Percentiles rank a stretch among this genome's conserved stretches.
phyloP scores from a whole-genome alignment of 345 rosid genomes.

The Mallotus nudiflorus region DNA sequence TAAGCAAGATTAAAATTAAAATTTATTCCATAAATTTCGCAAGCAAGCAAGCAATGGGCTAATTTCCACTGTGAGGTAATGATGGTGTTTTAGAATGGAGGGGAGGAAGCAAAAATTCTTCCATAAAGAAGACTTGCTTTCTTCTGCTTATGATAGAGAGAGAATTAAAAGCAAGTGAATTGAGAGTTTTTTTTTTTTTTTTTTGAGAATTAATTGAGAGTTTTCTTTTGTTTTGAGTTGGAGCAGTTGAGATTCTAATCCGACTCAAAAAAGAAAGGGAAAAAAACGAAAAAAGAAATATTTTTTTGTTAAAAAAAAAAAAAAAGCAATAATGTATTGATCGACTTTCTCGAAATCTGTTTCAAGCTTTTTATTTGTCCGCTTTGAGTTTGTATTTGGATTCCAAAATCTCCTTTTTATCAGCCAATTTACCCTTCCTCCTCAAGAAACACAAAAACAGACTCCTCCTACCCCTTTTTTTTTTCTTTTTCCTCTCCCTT shows the following conservation, averaged over 20 bases:
- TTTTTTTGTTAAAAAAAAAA: constrained; percentile 20
- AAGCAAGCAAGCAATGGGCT: constrained; percentile 25
- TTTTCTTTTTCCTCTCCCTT: not conserved
- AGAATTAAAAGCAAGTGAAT: not conserved
- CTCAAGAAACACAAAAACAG: not conserved
- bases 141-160: constrained; percentile 5
- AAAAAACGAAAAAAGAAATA: constrained; percentile 16
- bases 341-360: constrained; percentile 48
- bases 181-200: too few relatives aligned
- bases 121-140: constrained; percentile 19
- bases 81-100: constrained; percentile 8
- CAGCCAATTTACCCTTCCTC: constrained; percentile 5
- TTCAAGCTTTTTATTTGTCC: constrained; percentile 38
- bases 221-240: constrained; percentile 29
- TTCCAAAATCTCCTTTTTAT: constrained; percentile 31
- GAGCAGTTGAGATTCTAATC: constrained; percentile 52
- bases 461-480: not conserved
- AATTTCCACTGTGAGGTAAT: not conserved
- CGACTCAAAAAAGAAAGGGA: constrained; percentile 18
- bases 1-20: not conserved
- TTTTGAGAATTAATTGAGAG: too few relatives aligned
- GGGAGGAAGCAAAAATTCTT: constrained; percentile 19
- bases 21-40: constrained; percentile 17
- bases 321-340: constrained; percentile 9
- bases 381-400: constrained; percentile 38